A percentile compares a stretch with the other conserved stretches of the same genome.
Evolutionary conservation across 352 stramenopile genomes (phyloP).

Genomic region (Phytopythium ostracodes): DNA sequence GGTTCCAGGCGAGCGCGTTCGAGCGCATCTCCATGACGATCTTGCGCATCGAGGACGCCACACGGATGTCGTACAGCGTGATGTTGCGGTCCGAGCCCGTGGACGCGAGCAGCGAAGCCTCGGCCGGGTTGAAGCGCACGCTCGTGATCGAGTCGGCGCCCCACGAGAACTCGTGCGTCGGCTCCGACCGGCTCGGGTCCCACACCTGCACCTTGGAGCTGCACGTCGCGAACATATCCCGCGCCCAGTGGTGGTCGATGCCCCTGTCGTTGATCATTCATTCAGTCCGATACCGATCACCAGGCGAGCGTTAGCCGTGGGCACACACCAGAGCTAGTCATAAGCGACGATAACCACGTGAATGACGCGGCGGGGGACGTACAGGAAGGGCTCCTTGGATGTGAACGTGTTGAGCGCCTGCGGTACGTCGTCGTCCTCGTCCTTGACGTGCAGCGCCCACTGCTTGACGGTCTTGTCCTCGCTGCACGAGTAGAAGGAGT

Average conservation of each 20-base stretch:
- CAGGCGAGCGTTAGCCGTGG: no score
- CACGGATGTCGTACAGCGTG: constrained; percentile 92
- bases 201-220: constrained; percentile 95
- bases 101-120: constrained; percentile 94
- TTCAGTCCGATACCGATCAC: no score
- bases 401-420: constrained; percentile 69
- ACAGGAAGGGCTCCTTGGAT: constrained; percentile 85
- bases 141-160: constrained; percentile 95
- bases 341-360: no score
- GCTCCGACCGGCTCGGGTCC: constrained; percentile 90
- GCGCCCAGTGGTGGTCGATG: constrained; percentile 97
- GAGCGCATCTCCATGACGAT: constrained; percentile 94
- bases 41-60: constrained; percentile 94
- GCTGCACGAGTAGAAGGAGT: constrained; percentile 92
- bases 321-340: no score
- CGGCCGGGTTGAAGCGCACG: constrained; percentile 94
- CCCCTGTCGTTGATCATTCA: constrained; percentile 54
- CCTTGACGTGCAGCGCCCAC: constrained; percentile 75
- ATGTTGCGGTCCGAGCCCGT: constrained; percentile 93
- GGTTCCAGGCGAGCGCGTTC: constrained; percentile 99
- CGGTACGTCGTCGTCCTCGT: constrained; percentile 69
- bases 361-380: constrained; percentile 13
- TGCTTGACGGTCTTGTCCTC: constrained; percentile 96
- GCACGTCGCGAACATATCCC: constrained; percentile 91
- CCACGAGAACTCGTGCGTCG: constrained; percentile 92